phyloP scores from a whole-genome alignment of 495 filamentous ascomycete species.

The Talaromyces stipitatus region DNA sequence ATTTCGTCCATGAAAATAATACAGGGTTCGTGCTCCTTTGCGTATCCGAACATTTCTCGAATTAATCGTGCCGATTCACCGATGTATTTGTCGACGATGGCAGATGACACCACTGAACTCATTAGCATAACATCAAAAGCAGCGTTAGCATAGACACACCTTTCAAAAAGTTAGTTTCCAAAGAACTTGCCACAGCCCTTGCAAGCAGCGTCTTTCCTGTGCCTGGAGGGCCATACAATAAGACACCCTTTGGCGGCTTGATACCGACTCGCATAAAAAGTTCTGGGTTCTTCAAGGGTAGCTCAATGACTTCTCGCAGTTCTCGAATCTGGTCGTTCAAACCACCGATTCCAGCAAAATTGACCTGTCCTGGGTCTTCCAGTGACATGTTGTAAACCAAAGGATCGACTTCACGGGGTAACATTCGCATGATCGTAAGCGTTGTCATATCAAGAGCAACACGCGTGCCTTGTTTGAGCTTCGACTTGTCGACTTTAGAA shows the following conservation, averaged over 20 bases:
- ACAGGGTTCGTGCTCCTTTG: slow-evolving; percentile 98
- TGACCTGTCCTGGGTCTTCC: slow-evolving; percentile 95
- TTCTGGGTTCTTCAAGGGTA: slow-evolving; percentile 97
- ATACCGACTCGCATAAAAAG: slow-evolving; percentile 96
- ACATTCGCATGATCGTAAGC: slow-evolving; percentile 99
- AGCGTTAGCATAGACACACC: slow-evolving; percentile 41
- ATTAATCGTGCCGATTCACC: slow-evolving; percentile 97
- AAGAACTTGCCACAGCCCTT: slow-evolving; percentile 88
- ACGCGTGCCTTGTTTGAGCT: slow-evolving; percentile 95
- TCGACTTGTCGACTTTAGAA: slow-evolving; percentile 93
- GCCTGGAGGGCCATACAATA: slow-evolving; percentile 95
- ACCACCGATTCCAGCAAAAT: slow-evolving; percentile 97
- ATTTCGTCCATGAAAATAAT: slow-evolving; percentile 99
- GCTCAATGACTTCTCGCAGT: slow-evolving; percentile 93
- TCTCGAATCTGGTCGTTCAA: slow-evolving; percentile 99
- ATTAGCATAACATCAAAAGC: slow-evolving; percentile 15
- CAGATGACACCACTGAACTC: slow-evolving; percentile 85
- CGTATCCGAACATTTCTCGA: slow-evolving; percentile 99
- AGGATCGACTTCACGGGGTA: slow-evolving; percentile 96
- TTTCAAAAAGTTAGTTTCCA: slow-evolving; percentile 98
- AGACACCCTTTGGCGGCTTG: slow-evolving; percentile 96
- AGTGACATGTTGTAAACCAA: slow-evolving; percentile 99
- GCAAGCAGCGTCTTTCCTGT: slow-evolving; percentile 97
- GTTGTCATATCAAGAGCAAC: slow-evolving; percentile 99
- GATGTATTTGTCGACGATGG: slow-evolving; percentile 99